Base-by-base conservation (phyloP, 2,329 filamentous ascomycete genomes). In the Colletotrichum somersetense region DNA sequence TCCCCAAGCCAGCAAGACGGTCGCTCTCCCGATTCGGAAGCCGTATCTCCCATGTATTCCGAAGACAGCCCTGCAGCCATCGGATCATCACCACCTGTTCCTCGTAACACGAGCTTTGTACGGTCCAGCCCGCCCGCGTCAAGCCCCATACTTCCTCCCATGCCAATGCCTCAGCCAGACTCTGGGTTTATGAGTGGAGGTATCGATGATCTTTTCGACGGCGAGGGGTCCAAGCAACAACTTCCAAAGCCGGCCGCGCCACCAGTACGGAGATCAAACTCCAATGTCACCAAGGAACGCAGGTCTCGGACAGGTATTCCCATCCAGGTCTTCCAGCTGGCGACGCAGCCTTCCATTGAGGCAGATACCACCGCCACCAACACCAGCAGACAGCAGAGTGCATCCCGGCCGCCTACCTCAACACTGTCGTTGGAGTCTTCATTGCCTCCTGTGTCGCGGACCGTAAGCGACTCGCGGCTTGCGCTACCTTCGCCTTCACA, bases 131-230 rank as follows among this genome's bases (percentile, higher is more conserved):
- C 92, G 5, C 89, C 90, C 38, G 89, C 91, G 35, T 97, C 95
- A 2, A 98, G 96, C 78, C 96, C 96, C 2, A 87, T 90, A 55
- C 86, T 95, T 62, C 90, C 90, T 10, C 88, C 89, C 0, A 91
- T 91, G 30, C 80, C 91, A 35, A 90, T 91, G 64, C 87, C 87
- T 6, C 86, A 91, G 74, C 86, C 86, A 10, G 94, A 97, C 78
- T 95, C 93, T 18, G 93, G 93, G 1, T 97, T 97, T 77, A 93
- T 95, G 88, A 96, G 93, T 78, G 92, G 92, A n/a, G 89, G 90
- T 8, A 80, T 92, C 20, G 88, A 92, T n/a, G 90, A 92, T 35
- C 85, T 91, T 7, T 89, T 94, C 71, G 91, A 91, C 48, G 89
- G 93, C 33, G 87, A 89, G 18, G 81, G 84, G 1, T 80, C 83